phyloP scores from a whole-genome alignment of 495 filamentous ascomycete species.

The Geopyxis carbonaria region DNA sequence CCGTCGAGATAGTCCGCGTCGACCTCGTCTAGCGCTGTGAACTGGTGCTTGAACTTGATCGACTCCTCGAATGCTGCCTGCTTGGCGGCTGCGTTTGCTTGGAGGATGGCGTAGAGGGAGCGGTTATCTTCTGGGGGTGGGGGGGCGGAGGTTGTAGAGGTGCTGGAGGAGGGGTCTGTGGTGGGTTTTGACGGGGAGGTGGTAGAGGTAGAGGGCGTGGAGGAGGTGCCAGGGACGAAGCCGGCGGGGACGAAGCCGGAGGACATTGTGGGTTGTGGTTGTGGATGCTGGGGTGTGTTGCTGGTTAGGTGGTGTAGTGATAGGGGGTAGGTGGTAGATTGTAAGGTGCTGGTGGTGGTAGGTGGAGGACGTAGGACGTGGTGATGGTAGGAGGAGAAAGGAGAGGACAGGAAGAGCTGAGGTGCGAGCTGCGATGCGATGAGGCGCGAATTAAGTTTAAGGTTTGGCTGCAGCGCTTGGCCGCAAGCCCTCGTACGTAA shows the following conservation, averaged over 20 bases:
- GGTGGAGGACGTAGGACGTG: not conserved
- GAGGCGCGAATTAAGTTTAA: no score
- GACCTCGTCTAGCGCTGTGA: conserved; percentile 80
- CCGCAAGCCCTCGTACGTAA: no score
- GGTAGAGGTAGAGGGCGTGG: not conserved
- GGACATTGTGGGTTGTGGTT: conserved; percentile 36
- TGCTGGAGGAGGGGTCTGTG: not conserved
- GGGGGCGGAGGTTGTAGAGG: not conserved
- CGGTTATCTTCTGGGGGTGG: conserved; percentile 33
- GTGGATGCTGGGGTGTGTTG: conserved; percentile 1
- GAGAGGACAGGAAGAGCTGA: not conserved
- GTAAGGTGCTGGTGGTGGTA: no score
- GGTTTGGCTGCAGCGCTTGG: no score
- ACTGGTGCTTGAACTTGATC: conserved; percentile 75
- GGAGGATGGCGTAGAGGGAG: conserved; percentile 69
- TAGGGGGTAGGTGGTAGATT: no score
- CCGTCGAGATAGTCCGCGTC: conserved; percentile 71
- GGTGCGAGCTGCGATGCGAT: not conserved
- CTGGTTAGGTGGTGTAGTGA: no score
- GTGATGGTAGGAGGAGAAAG: not conserved
- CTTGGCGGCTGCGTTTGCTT: conserved; percentile 93
- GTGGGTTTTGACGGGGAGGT: no score
- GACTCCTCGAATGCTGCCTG: conserved; percentile 94
- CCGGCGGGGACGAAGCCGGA: conserved; percentile 86
- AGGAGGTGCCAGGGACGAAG: conserved; percentile 36